These are phyloP conservation scores for Neofusicoccum laricinum DNA, from an alignment of 2,329 filamentous ascomycete species.

Conservation along the genomic window DNA sequence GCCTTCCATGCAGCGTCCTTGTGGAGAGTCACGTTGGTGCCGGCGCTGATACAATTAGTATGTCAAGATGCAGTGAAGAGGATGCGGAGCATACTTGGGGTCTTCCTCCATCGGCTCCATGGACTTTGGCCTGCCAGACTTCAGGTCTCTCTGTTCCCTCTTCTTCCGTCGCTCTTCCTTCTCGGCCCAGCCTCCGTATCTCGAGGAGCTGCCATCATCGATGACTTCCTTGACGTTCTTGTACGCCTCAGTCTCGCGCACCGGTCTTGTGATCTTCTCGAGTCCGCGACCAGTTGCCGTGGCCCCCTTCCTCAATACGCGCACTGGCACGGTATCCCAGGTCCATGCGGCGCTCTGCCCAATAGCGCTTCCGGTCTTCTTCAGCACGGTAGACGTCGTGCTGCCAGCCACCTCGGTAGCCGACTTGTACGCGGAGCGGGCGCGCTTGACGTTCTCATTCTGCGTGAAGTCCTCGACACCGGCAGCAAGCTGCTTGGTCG, in stretches of 20 bases:
- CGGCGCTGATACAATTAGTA: conserved; percentile 62
- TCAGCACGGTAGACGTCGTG: conserved; percentile 75
- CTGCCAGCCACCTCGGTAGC: conserved; percentile 80
- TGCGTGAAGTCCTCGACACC: conserved; percentile 89
- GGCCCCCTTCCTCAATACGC: conserved; percentile 83
- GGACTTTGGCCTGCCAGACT: conserved; percentile 31
- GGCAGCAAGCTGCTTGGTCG: conserved; percentile 88
- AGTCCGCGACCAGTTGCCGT: conserved; percentile 81
- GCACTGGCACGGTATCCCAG: conserved; percentile 92
- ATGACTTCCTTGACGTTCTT: conserved; percentile 93
- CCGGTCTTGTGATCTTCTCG: conserved; percentile 91
- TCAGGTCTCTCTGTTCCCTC: conserved; percentile 68
- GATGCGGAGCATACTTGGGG: conserved; percentile 59
- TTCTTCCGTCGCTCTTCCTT: conserved; percentile 87
- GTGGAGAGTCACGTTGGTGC: conserved; percentile 90
- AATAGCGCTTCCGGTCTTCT: conserved; percentile 79
- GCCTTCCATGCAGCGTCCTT: conserved; percentile 98
- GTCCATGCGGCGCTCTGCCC: conserved; percentile 94
- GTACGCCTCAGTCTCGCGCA: conserved; percentile 91
- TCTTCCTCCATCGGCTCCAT: conserved; percentile 35
- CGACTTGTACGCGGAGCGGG: conserved; percentile 80
- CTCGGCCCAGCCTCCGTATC: conserved; percentile 95
- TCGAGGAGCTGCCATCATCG: conserved; percentile 91
- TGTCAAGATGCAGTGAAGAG: background rate
- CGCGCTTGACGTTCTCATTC: conserved; percentile 84